These are phyloP conservation scores for Sindora glabra DNA, from an alignment of 306 rosid species.

Conservation along the genomic window DNA sequence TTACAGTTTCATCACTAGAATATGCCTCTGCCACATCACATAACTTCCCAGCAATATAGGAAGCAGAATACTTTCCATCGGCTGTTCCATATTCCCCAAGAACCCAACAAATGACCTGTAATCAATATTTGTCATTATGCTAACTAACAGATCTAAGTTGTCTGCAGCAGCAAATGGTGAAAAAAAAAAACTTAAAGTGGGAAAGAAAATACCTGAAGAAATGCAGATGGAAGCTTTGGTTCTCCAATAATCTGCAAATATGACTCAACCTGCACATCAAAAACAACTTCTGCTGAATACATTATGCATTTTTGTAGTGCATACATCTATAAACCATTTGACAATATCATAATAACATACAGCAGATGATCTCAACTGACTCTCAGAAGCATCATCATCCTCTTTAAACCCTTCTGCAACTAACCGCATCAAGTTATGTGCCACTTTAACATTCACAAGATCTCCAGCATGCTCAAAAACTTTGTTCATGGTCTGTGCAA, in stretches of 20 bases:
- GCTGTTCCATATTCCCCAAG: slow-evolving; percentile 93
- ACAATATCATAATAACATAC: slow-evolving; percentile 47
- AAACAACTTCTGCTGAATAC: slow-evolving; percentile 12
- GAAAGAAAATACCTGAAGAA: slow-evolving; percentile 66
- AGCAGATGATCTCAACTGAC: slow-evolving; percentile 93
- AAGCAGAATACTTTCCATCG: slow-evolving; percentile 75
- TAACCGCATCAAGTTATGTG: slow-evolving; percentile 94
- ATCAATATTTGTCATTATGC: slow-evolving; percentile 29
- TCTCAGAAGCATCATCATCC: slow-evolving; percentile 76
- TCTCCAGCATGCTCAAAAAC: slow-evolving; percentile 99
- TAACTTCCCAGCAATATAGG: slow-evolving; percentile 78
- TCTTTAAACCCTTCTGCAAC: slow-evolving; percentile 98
- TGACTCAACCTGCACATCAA: slow-evolving; percentile 66
- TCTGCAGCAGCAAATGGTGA: not conserved
- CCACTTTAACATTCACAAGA: slow-evolving; percentile 90
- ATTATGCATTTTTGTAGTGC: not conserved
- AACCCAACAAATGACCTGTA: slow-evolving; percentile 98
- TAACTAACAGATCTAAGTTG: slow-evolving; percentile 9
- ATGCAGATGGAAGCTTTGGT: slow-evolving; percentile 87
- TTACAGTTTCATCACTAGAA: slow-evolving; percentile 82
- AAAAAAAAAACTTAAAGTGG: slow-evolving; percentile 11
- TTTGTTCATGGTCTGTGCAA: slow-evolving; percentile 89
- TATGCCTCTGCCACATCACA: slow-evolving; percentile 92
- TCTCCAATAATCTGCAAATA: slow-evolving; percentile 76
- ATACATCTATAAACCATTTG: slow-evolving; percentile 1